Base-by-base conservation (phyloP, 2,329 filamentous ascomycete species). In the Chlorencoelia australis region DNA sequence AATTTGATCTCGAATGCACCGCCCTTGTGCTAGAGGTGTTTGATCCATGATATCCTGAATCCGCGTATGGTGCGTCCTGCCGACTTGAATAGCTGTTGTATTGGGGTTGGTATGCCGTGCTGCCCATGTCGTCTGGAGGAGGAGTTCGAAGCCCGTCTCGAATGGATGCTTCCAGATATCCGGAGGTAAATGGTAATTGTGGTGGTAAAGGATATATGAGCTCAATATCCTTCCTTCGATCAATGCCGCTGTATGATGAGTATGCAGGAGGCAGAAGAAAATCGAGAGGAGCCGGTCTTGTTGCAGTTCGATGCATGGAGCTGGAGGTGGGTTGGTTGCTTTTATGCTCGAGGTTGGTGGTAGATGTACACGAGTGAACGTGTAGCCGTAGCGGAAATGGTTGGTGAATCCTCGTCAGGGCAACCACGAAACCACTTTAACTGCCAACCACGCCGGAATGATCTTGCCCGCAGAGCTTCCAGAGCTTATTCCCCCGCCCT, bases 101-200 rank as follows among this genome's bases (percentile, higher is more conserved):
- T 37, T 63, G 56, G 9, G 63, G 47, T 31, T 59, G 59, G 33
- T 69, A 66, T 46, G 71, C 73, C 27, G 51, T 45, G n/a, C 65
- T 59, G 43, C 67, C 68, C 71, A 74, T 65, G 29, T 64, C 60
- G 59, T 72, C 68, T 46, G 60, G 54, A 26, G 68, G 69, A 34
- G 69, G 69, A 41, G 68, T 71, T 51, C 58, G 61, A 49, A 71
- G 62, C 42, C 69, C 67, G 44, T 47, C 48, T 36, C 48, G 45
- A 19, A 48, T 42, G 4, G 51, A 45, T 31, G 52, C 42, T 40
- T 51, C 47, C 27, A 47, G 42, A 38, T 52, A 54, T 31, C 30
- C 10, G 31, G 40, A 29, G n/a, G n/a, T n/a, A n/a, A n/a, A n/a
- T 7, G 45, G 40, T 8, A 31, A 24, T 14, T 38, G 34, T 35